These are phyloP conservation scores for Fusarium decemcellulare DNA, from an alignment of 2,329 filamentous ascomycete genomes.

Conservation along the genomic window DNA sequence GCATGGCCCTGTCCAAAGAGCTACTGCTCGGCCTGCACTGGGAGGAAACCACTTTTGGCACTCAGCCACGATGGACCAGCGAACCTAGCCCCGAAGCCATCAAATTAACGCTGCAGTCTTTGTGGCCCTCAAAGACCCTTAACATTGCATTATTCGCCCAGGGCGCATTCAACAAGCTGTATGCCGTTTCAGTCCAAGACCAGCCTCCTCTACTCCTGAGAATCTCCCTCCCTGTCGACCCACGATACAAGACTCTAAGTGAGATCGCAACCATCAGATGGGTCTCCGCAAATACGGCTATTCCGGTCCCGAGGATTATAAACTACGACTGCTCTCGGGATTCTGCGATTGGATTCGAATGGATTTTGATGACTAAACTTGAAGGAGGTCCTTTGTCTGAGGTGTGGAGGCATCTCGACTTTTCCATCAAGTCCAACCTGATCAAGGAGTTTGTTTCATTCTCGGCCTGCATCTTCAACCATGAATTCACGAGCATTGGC, in stretches of 20 bases:
- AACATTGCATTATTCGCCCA: conserved; percentile 24
- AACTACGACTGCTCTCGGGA: background rate
- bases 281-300: background rate
- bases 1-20: conserved; percentile 27
- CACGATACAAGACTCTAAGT: background rate
- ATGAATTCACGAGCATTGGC: background rate
- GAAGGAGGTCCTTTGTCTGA: conserved; percentile 46
- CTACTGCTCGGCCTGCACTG: conserved; percentile 17
- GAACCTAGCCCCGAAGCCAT: conserved; percentile 21
- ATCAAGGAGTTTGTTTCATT: conserved; percentile 24
- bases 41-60: conserved; percentile 17
- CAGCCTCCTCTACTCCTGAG: background rate
- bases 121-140: background rate
- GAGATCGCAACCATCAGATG: background rate
- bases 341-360: background rate
- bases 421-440: background rate
- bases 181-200: background rate
- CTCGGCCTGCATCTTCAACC: background rate
- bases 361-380: conserved; percentile 35
- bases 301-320: background rate
- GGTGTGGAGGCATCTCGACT: conserved; percentile 41
- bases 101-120: background rate
- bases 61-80: conserved; percentile 32
- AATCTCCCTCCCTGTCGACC: background rate
- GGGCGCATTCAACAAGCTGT: background rate